Evolutionary conservation across 2,329 filamentous ascomycete genomes (phyloP), one percentile per base, ranked within the genome.

Genomic region (Stachybotrys echinatus): DNA sequence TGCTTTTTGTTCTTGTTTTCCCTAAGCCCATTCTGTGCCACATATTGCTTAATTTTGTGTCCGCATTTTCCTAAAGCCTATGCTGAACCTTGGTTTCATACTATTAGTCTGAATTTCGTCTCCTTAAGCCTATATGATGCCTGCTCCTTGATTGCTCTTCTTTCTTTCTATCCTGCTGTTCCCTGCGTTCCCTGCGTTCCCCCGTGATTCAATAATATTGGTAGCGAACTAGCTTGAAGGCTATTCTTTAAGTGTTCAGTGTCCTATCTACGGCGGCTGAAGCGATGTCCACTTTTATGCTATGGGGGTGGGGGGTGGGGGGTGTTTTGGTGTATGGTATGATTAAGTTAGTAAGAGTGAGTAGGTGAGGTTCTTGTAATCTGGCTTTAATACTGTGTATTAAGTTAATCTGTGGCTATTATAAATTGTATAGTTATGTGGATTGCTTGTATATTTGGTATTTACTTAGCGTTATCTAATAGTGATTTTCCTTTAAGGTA

Each of bases 381-480:
- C 39, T 20, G 39, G 19, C 19, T 20, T 42, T 18, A 42, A 42
- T 42, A 42, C 19, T 20, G 39, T 6, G 12, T 51, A 40, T 55
- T 48, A 52, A 59, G 56, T 54, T 49, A 55, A 40, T 55, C 56
- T 57, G 51, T 65, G 44, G 54, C 57, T 48, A 64, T 61, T 17
- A 59, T 54, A 55, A 65, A 65, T 48, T 52, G 55, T 58, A 67
- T 61, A 47, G 55, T 60, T 45, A 58, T 56, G 43, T 54, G 56
- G 42, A 65, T 58, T 50, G 58, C 57, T 51, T 58, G 52, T 47
- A 65, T 53, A 49, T 65, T 58, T 52, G 59, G 62, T 44, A 47
- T 59, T 62, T 56, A 67, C 21, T 57, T 54, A 46, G 54, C 51
- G 42, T 58, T 47, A 47, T 56, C 53, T 47, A 37, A 48, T 23